Conservation (phyloP, 2,329 filamentous ascomycete species). For the Pseudogymnoascus sp. region DNA sequence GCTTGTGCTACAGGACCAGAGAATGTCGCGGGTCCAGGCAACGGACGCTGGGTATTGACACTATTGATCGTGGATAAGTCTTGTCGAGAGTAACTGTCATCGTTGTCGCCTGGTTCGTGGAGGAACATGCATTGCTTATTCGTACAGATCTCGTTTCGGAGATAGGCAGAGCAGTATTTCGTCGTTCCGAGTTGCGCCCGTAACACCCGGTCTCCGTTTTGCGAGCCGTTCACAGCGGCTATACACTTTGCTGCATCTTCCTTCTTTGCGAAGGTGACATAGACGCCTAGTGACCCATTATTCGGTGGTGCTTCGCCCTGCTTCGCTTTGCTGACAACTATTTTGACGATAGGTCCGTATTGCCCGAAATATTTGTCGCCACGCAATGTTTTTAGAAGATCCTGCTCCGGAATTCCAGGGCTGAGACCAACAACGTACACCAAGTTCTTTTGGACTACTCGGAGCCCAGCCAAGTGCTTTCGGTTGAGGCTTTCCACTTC, state of each 20-base stretch:
- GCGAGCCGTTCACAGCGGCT: constrained; percentile 80
- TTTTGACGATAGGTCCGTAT: constrained; percentile 97
- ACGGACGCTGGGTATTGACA: constrained; percentile 64
- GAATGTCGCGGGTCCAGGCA: constrained; percentile 42
- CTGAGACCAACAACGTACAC: constrained; percentile 96
- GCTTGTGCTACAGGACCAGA: constrained; percentile 38
- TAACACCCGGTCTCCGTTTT: constrained; percentile 79
- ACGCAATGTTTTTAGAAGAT: constrained; percentile 80
- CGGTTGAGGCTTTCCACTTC: constrained; percentile 93
- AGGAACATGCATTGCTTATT: constrained; percentile 98
- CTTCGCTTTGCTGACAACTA: constrained; percentile 87
- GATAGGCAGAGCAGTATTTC: constrained; percentile 96
- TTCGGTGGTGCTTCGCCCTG: constrained; percentile 54
- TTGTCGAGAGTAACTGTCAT: constrained; percentile 90
- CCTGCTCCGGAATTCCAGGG: constrained; percentile 85
- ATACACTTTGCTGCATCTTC: constrained; percentile 88
- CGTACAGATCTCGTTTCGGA: constrained; percentile 87
- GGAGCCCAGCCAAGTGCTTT: constrained; percentile 89
- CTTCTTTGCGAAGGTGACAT: constrained; percentile 94
- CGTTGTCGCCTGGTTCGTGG: constrained; percentile 96
- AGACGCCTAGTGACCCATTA: constrained; percentile 87
- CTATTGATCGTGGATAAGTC: constrained; percentile 93
- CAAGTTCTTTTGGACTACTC: constrained; percentile 96
- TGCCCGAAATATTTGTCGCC: constrained; percentile 94
- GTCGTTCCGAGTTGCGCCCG: constrained; percentile 80